Conservation (phyloP, 345 rosid genomes). For the Passiflora organensis region DNA sequence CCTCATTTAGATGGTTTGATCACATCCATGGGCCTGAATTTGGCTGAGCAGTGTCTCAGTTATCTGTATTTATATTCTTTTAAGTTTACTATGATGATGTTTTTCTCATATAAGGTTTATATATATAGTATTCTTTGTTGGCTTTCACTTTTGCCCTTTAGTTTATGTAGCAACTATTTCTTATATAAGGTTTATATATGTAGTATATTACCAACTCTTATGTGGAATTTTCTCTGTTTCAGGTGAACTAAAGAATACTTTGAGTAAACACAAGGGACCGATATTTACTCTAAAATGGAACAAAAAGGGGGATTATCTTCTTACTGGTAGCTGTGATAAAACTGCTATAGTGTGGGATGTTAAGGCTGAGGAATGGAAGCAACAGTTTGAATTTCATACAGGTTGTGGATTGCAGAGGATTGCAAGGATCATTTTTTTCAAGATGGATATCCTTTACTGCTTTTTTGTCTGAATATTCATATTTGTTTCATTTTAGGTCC, state of each 20-base stretch:
- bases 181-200: no score
- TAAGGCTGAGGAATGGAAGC: conserved; percentile 86
- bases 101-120: no score
- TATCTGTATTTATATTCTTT: no score
- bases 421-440: neutral
- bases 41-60: no score
- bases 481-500: conserved; percentile 51
- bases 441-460: neutral
- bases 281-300: conserved; percentile 99
- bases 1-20: no score
- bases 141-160: no score
- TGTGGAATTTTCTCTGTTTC: conserved; percentile 11
- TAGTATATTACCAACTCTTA: neutral
- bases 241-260: conserved; percentile 82
- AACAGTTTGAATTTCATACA: conserved; percentile 89
- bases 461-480: conserved; percentile 7
- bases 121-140: no score
- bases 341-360: conserved; percentile 99
- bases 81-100: no score
- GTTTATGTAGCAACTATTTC: no score
- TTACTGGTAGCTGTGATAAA: conserved; percentile 94
- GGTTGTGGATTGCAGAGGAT: conserved; percentile 31
- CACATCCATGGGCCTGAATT: no score
- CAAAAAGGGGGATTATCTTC: conserved; percentile 97
- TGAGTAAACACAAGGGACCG: conserved; percentile 94